Base-by-base conservation (phyloP, 1,284 basidiomycete genomes). In the Sphaerobolus stellatus region DNA sequence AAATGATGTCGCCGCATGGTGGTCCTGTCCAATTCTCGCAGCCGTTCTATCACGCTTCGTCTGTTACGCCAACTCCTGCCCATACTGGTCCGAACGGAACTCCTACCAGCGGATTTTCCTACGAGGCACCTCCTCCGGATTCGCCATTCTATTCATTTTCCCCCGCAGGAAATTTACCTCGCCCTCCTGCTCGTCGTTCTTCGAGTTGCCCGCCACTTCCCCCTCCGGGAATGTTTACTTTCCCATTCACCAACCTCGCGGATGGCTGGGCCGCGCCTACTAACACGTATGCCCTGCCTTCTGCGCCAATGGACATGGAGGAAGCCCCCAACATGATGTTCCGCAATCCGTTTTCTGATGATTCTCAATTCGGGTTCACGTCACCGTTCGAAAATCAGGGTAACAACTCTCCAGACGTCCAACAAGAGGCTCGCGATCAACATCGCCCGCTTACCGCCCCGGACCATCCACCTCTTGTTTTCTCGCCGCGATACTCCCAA, bases 141-240 rank as follows among this genome's bases (percentile, higher is more conserved):
- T 52, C 36, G 20, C 38, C 36, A 18, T 18, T 40, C 38, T 9
- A 28, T 27, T 3, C 31, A 24, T 24, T 27, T 5, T 18, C 22
- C 8, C 27, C 45, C 13, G 9, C 45, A 7, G n/a, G 16, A 8
- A 30, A 30, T 31, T 24, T 34, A n/a, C 38, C 9, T 18, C 50
- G 40, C n/a, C 38, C 45, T 29, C 14, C 51, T 11, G 18, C 30
- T 18, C 51, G 51, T 8, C 51, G 51, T 7, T 53, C 51, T 2
- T 53, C 51, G 22, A 33, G 28, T 25, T 53, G 51, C 29, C 51
- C 51, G 16, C 51, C 51, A 20, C 51, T 53, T 29, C 51, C 51
- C 14, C 51, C 51, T 2, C 51, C 44, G n/a, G 51, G 50, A 28
- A 43, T 30, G 38, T 28, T 28, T 22, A 29, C 36, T 4, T 29